Evolutionary conservation across 768 basidiomycete genomes (phyloP).

Genomic region (Xerocomellus amylosporus): DNA sequence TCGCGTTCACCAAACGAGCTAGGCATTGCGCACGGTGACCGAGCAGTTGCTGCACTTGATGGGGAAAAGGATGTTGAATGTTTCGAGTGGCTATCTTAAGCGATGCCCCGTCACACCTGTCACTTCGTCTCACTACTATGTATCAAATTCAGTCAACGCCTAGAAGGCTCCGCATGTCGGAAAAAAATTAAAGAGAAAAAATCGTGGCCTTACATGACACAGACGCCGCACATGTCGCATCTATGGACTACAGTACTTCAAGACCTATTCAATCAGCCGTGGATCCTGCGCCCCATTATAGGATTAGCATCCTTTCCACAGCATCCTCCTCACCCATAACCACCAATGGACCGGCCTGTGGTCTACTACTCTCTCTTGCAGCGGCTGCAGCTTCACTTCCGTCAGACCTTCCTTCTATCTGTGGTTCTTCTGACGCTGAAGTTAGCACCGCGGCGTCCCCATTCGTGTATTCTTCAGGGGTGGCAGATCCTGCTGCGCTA

Average conservation of each 20-base stretch:
- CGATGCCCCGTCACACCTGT: slow-evolving; percentile 15
- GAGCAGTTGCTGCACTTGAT: slow-evolving; percentile 4
- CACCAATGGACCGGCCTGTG: background rate
- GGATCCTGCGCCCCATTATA: background rate
- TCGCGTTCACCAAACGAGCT: slow-evolving; percentile 41
- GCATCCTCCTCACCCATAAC: slow-evolving; percentile 20
- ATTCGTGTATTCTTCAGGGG: background rate
- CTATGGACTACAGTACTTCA: background rate
- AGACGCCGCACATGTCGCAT: background rate
- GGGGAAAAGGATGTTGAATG: slow-evolving; percentile 14
- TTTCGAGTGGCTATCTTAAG: slow-evolving; percentile 18
- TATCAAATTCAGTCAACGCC: slow-evolving; percentile 3
- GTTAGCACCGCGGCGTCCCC: background rate
- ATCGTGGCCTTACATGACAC: background rate
- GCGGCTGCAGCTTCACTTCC: background rate
- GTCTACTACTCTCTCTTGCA: background rate
- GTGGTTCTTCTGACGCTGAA: background rate
- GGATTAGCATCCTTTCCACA: slow-evolving; percentile 22
- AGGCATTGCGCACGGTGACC: slow-evolving; percentile 40
- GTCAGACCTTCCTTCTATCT: background rate
- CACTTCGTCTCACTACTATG: slow-evolving; percentile 2
- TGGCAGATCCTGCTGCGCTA: background rate
- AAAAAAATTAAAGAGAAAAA: background rate
- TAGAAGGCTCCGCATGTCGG: background rate
- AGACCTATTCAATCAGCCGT: background rate